These are phyloP conservation scores for Dactylonectria macrodidyma DNA, from an alignment of 2,329 filamentous ascomycete genomes.

Conservation along the genomic window DNA sequence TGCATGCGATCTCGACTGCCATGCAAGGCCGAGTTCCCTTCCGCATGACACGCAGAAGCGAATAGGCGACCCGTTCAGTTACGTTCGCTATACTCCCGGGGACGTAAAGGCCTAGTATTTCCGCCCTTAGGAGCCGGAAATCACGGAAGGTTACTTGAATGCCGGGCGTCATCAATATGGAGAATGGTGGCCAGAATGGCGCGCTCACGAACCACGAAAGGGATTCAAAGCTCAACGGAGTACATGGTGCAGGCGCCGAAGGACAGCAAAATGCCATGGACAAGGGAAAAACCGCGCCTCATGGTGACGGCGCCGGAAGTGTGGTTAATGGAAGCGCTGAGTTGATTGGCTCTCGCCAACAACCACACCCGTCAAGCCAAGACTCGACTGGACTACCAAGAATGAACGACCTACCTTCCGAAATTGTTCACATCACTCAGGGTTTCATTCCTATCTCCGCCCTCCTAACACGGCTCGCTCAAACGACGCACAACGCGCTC, in stretches of 20 bases:
- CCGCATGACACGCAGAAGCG: constrained; percentile 39
- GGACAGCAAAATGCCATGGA: constrained; percentile 47
- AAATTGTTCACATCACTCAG: constrained; percentile 79
- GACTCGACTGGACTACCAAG: constrained; percentile 48
- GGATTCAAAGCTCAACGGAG: constrained; percentile 60
- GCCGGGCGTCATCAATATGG: constrained; percentile 70
- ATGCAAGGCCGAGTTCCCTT: constrained; percentile 39
- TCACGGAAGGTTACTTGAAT: constrained; percentile 53
- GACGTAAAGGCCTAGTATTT: constrained; percentile 31
- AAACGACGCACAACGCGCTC: constrained; percentile 86
- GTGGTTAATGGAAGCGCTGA: constrained; percentile 49
- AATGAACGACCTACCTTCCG: constrained; percentile 73
- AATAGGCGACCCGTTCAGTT: constrained; percentile 33
- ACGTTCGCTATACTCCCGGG: constrained; percentile 31
- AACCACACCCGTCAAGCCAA: constrained; percentile 32
- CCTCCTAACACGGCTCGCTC: constrained; percentile 83
- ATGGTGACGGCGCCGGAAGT: constrained; percentile 25
- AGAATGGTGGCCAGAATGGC: constrained; percentile 68
- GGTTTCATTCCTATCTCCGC: constrained; percentile 83
- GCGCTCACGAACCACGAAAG: constrained; percentile 70
- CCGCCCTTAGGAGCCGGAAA: constrained; percentile 30
- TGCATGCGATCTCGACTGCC: constrained; percentile 41
- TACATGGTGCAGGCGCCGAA: constrained; percentile 56
- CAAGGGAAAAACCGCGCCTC: constrained; percentile 50
- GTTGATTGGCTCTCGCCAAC: constrained; percentile 35